Conservation (phyloP, 176 grass and related monocot species). For the Stipa capillata region DNA sequence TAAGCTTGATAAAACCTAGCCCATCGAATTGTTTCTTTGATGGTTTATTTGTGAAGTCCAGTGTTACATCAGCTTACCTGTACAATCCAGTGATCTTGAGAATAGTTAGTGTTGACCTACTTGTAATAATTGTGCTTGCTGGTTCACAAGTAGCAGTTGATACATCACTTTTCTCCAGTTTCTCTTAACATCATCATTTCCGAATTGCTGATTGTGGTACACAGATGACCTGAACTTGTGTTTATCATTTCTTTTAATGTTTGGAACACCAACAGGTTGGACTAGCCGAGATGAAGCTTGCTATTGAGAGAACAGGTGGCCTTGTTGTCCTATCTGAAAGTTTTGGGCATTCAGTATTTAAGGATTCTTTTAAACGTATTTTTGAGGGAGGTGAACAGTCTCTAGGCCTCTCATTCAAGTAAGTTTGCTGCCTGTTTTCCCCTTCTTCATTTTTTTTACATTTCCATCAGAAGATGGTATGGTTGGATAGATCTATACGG, state of each 20-base stretch:
- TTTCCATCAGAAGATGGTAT: background rate
- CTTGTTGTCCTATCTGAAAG: constrained; percentile 98
- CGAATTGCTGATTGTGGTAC: background rate
- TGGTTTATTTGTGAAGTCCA: background rate
- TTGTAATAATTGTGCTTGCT: background rate
- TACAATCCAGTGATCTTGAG: background rate
- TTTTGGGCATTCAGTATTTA: constrained; percentile 96
- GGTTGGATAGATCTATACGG: background rate
- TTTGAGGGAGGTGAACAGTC: constrained; percentile 82
- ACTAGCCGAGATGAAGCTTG: constrained; percentile 94
- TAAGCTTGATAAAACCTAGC: background rate
- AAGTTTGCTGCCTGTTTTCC: constrained; percentile 24
- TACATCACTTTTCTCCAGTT: background rate
- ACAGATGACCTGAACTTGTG: background rate
- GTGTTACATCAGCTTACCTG: background rate
- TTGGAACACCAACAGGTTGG: constrained; percentile 60
- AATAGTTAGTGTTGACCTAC: background rate
- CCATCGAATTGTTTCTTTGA: background rate
- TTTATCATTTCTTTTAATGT: background rate
- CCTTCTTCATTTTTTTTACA: background rate
- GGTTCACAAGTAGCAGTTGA: background rate
- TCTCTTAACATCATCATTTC: background rate
- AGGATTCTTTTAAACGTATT: constrained; percentile 94
- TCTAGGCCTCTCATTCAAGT: constrained; percentile 96
- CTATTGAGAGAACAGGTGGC: constrained; percentile 95